Base-by-base conservation (phyloP, 768 basidiomycete genomes). In the Phlebiopsis flavidoalba region DNA sequence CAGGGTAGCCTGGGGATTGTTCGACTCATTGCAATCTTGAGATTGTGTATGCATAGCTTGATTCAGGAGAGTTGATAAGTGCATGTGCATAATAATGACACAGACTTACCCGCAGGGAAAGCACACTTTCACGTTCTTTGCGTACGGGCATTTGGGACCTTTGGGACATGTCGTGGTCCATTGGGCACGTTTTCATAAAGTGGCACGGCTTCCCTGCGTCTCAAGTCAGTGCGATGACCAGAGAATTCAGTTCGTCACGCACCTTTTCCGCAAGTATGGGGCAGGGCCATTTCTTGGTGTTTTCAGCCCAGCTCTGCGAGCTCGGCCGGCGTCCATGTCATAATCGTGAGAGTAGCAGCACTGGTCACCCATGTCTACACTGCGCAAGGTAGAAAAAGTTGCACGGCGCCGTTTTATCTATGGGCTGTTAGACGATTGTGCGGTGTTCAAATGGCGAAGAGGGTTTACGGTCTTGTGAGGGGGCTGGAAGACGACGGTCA, bases 331-430 rank as follows among this genome's bases (percentile, higher is more conserved):
- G 65, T 64, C n/a, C 12, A 76, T 61, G 5, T 63, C 55, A 58
- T 75, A 76, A 53, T 74, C 65, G 53, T 77, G 76, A 15, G 69
- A 67, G 54, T 72, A 76, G 33, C 63, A 70, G 63, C 76, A 77
- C 21, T 67, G 67, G 4, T 63, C 59, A 10, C 73, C n/a, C 74
- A 24, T 70, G 64, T 60, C 64, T 68, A 60, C 74, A 74, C 37
- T 65, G 54, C 8, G 71, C 65, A 10, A 74, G 63, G 57, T 77
- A 76, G 64, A 64, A 71, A 63, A 73, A 73, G 37, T 72, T 77
- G 65, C 76, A 77, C 3, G 76, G 76, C 6, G 72, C 71, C 17
- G 75, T 76, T 60, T 63, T 71, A 37, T 74, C 75, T 76, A 59
- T 26, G 15, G 3, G n/a, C 46, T 12, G 6, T 53, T 43, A 53